phyloP scores from a whole-genome alignment of 352 stramenopile species.

The Blastocystis hominis region DNA sequence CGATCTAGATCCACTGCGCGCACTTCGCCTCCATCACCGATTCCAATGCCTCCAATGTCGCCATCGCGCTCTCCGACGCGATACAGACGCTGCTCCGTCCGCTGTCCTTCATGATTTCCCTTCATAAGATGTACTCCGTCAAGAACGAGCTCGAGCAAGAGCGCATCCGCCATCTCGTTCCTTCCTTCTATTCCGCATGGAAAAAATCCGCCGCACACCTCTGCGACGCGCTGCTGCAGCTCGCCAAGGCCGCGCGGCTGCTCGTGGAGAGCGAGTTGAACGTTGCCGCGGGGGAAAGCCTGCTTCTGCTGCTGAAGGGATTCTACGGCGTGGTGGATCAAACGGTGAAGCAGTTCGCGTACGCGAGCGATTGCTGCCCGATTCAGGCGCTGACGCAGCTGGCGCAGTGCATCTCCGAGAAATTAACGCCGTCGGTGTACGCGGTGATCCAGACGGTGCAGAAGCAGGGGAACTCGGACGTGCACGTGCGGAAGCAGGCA shows the following conservation, averaged over 20 bases:
- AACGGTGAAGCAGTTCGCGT: background rate
- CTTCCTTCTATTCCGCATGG: background rate
- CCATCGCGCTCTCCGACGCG: background rate
- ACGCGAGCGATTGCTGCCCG: background rate
- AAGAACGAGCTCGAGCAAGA: constrained; percentile 34
- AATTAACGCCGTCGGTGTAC: background rate
- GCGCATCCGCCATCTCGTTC: background rate
- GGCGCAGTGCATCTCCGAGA: background rate
- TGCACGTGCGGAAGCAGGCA: background rate
- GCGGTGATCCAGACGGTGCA: background rate
- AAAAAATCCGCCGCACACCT: background rate
- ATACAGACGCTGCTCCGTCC: background rate
- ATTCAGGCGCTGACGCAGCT: background rate
- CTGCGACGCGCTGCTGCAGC: background rate
- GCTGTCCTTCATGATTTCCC: background rate
- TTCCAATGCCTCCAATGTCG: background rate
- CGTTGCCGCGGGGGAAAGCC: background rate
- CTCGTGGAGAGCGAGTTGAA: background rate
- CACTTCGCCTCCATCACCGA: background rate
- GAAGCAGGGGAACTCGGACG: background rate
- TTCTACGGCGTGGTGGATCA: constrained; percentile 32
- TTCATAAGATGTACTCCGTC: background rate
- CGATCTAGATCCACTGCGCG: background rate
- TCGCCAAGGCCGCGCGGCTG: background rate
- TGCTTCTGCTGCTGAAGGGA: background rate